Base-by-base conservation (phyloP, 2,329 filamentous ascomycete species). In the Podosphaera fusca region DNA sequence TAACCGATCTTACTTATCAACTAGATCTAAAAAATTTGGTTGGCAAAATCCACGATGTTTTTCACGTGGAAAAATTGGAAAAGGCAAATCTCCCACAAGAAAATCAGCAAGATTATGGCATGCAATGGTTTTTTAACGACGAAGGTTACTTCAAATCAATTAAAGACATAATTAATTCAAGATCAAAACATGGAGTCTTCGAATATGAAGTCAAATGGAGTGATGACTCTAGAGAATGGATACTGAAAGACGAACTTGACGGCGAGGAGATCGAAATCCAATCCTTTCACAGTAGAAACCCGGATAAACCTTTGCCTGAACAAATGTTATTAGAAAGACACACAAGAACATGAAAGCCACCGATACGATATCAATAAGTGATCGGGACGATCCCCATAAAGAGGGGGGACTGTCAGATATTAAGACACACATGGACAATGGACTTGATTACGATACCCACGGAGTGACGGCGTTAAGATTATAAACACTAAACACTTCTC, bases 61-160 rank as follows among this genome's bases (percentile, higher is more conserved):
- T 58, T 29, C 54, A 58, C 35, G 52, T 56, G 30, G 33, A 53
- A 29, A 53, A 38, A 29, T 38, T 53, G 10, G 14, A 53, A 36
- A 53, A 53, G 35, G 31, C 31, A n/a, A 53, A 2, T 3, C 2
- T 12, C 7, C 33, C 50, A 21, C 50, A 53, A 53, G 9, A 36
- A 4, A 6, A 35, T 1, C 50, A 38, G 29, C n/a, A 53, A 9
- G 50, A 52, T n/a, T 53, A 38, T 36, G 21, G 33, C 21, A 21
- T 38, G 14, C 5, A 53, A 53, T 53, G 34, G 34, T 10, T 53
- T 4, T 8, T 29, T 8, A 35, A 38, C 14, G 33, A 29, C 35
- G 33, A 29, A 36, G 31, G 36, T 5, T 36, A 5, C 33, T 52
- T 36, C 9, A 36, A 35, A 55, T 30, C 30, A 3, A 4, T 55